Evolutionary conservation across 768 basidiomycete genomes (phyloP).

Genomic region (Rhizopogon salebrosus): DNA sequence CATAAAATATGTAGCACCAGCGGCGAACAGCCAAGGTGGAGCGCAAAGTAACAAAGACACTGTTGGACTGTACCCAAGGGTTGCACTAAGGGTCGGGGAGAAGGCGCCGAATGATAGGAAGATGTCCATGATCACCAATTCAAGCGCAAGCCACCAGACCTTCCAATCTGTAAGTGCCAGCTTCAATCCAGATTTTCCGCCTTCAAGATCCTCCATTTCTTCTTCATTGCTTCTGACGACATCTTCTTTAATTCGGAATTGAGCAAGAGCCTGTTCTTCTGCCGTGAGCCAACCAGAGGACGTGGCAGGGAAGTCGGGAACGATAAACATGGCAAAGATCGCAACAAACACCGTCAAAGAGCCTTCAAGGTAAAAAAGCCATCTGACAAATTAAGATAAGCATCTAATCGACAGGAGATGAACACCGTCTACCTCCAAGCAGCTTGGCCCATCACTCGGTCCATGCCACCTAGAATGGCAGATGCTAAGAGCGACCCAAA

Average conservation of each 20-base stretch:
- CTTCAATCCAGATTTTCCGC: conserved; percentile 41
- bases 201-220: conserved; percentile 31
- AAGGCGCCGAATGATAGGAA: conserved; percentile 75
- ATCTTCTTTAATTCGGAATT: conserved; percentile 60
- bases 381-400: conserved; percentile 33
- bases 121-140: conserved; percentile 50
- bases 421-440: conserved; percentile 58
- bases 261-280: conserved; percentile 54
- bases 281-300: too few species aligned
- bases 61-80: conserved; percentile 63
- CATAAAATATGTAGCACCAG: conserved; percentile 46
- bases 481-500: conserved; percentile 78
- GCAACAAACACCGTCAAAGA: conserved; percentile 47
- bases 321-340: conserved; percentile 50
- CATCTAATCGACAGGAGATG: not conserved
- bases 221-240: conserved; percentile 47
- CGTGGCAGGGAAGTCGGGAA: conserved; percentile 70
- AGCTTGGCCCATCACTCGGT: conserved; percentile 58
- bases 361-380: conserved; percentile 72
- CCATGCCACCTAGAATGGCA: conserved; percentile 69
- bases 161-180: too few species aligned
- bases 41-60: conserved; percentile 70
- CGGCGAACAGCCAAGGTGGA: conserved; percentile 61
- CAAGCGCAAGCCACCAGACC: conserved; percentile 74
- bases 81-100: conserved; percentile 73